Conservation (phyloP, 2,329 filamentous ascomycete species). For the Pyrenophora teres region DNA sequence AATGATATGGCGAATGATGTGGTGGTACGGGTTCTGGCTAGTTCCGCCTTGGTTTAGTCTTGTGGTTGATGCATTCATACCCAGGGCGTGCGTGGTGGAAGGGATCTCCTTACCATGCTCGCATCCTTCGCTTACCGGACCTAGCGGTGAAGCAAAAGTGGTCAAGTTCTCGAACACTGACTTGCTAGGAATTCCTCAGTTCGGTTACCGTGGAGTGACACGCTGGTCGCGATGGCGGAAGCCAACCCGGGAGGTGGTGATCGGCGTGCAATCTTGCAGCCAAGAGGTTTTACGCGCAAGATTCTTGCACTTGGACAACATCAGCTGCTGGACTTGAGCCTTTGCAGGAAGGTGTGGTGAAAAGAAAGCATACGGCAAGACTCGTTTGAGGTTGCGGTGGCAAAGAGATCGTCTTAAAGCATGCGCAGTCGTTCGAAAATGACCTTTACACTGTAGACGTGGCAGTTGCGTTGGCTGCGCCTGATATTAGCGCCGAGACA, state of each 20-base stretch:
- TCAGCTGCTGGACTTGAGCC: background rate
- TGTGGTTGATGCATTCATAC: conserved; percentile 21
- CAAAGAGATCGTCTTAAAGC: conserved; percentile 35
- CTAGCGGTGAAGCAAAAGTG: conserved; percentile 20
- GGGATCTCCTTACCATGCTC: conserved; percentile 25
- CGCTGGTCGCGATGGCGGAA: conserved; percentile 6
- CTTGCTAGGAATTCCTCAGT: conserved; percentile 12
- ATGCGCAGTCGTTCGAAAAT: conserved; percentile 10
- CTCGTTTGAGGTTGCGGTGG: conserved; percentile 19
- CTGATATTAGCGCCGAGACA: conserved; percentile 8
- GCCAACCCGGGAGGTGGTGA: conserved; percentile 17
- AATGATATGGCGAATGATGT: background rate
- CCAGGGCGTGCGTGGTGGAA: conserved; percentile 16
- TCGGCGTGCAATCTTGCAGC: conserved; percentile 19
- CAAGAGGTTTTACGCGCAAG: conserved; percentile 12
- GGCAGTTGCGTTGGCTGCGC: conserved; percentile 23
- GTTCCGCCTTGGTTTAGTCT: conserved; percentile 4
- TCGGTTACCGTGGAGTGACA: conserved; percentile 4
- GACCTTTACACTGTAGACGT: conserved; percentile 21
- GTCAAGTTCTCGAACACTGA: conserved; percentile 9
- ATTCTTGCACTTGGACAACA: conserved; percentile 5
- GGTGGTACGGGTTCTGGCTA: background rate
- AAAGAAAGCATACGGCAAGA: conserved; percentile 6
- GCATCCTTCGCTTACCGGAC: conserved; percentile 13
- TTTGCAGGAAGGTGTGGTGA: conserved; percentile 4